Base-by-base conservation (phyloP, 305 asterid species). In the Plantago rigida region DNA sequence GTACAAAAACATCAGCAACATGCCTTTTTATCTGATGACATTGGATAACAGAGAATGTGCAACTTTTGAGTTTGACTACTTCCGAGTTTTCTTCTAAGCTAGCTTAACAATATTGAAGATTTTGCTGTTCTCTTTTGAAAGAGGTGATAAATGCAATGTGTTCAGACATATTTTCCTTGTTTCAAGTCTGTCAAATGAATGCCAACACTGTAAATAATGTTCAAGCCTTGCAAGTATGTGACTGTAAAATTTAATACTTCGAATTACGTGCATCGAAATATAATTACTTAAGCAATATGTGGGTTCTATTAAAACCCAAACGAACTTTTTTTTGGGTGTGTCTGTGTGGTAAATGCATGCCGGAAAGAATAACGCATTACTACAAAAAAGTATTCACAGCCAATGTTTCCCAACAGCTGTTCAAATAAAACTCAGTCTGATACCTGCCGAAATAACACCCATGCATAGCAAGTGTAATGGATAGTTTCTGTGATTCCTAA, bases 371-470 rank as follows among this genome's bases (percentile, higher is more conserved):
- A 29, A 61, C 51, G 65, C 61, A 67, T 64, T 46, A 42, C 10
- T 9, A n/a, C 34, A 49, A 49, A 14, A 29, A 17, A 48, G 11
- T 31, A 15, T 49, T 28, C n/a, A 29, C 24, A 41, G 24, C 50
- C 49, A 50, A 68, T 56, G 63, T 51, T 15, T 59, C 53, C 62
- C 60, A 59, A 49, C 56, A 58, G 66, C 65, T 70, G 46, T 64
- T 39, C 26, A 66, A 49, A 49, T 63, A 64, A 55, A 36, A 59
- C 42, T 64, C 51, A 57, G 62, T 69, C 63, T 44, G 46, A 59
- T 82, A 88, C 99, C 97, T 92, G 97, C 50, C 94, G 95, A 76
- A 87, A 92, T 68, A 88, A 68, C 71, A 86, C 94, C 97, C 99
- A 92, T 19, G 97, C 87, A 81, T 88, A 86, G 83, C 97, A 86